Base-by-base conservation (phyloP, 352 stramenopile genomes). In the Globisporangium nodosum region DNA sequence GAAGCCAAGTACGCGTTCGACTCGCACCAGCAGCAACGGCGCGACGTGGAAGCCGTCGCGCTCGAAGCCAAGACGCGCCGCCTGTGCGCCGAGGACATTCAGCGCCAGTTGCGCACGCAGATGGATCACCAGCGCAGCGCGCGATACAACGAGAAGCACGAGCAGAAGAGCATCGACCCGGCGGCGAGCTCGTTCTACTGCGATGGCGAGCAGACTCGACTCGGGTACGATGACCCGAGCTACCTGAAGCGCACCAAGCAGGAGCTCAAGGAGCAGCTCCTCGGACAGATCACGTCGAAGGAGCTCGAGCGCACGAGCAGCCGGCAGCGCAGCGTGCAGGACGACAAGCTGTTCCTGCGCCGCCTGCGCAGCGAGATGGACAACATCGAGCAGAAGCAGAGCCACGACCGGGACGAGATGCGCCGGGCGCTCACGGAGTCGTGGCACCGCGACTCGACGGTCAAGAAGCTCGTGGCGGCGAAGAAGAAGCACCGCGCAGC, bases 1-100 rank as follows among this genome's bases (percentile, higher is more conserved):
- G 79, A 89, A 57, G 79, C 63, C 18, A 78, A 76, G 58, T 81
- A 89, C 52, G 76, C 77, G 24, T 71, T 76, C 15, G 74, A 86
- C 57, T 46, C 61, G 52, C 73, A 82, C 50, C 64, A 77, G 33
- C 76, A 87, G 59, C 79, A 89, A 56, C 65, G 59, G 20, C 74
- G 76, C 16, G 79, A 89, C 54, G 45, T 87, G 21, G 76, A 86
- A 11, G 71, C 67, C 4, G 63, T 87, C 42, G 73, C 73, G 16
- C 54, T 81, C 1, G 76, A 89, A 47, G 65, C 65, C 24, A 74
- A 69, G 43, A 76, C 76, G 70, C 66, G 73, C 0, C 70, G 79
- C 1, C 51, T 73, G 55, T 75, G 65, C 39, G 79, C 76, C 3
- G 71, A 86, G 40, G 75, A 86, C 57, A 57, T 89, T 16, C 79